Base-by-base conservation (phyloP, 1,139 yeast genomes). In the Meyerozyma smithsonii region DNA sequence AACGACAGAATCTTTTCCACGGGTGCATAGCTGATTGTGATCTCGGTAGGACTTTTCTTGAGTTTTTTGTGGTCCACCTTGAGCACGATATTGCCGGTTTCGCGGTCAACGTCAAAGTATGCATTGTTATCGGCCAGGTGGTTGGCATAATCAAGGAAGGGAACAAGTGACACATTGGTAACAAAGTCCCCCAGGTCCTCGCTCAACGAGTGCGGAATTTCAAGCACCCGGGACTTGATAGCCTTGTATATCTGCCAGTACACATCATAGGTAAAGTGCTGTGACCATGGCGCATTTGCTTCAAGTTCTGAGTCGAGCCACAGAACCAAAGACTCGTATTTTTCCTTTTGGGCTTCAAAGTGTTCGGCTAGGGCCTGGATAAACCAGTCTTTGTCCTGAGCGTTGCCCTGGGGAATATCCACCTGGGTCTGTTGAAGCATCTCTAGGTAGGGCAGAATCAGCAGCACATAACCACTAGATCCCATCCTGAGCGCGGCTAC, bases 91-190 rank as follows among this genome's bases (percentile, higher is more conserved):
- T 78, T 84, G 2, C 63, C 58, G 3, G 62, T 69, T 0, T 41
- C 34, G 17, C 69, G 61, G 53, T 81, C 88, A 11, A 81, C 68
- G 54, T 83, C 92, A 58, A 81, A 83, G 47, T 65, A 70, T 0
- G 84, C 74, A 55, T 79, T 81, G 36, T 63, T 59, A 5, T 45
- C 28, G 32, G 57, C 61, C 35, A 59, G 62, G 53, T 83, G 92
- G 52, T 83, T 83, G 4, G 75, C 85, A 64, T 77, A 83, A 54
- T 83, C 92, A 25, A 83, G 53, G 1, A 80, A 47, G 0, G 92
- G 89, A 0, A 83, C 86, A 41, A 83, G 56, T 0, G 86, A 72
- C 0, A 79, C 68, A 39, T 76, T 71, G 5, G 77, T 76, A 8
- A 59, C 56, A 46, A 64, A 82, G 37, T 71, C 75, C 11, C 50